Evolutionary conservation across 2,329 filamentous ascomycete species (phyloP), one percentile per base, ranked within the genome.

Genomic region (Exophiala sp.): DNA sequence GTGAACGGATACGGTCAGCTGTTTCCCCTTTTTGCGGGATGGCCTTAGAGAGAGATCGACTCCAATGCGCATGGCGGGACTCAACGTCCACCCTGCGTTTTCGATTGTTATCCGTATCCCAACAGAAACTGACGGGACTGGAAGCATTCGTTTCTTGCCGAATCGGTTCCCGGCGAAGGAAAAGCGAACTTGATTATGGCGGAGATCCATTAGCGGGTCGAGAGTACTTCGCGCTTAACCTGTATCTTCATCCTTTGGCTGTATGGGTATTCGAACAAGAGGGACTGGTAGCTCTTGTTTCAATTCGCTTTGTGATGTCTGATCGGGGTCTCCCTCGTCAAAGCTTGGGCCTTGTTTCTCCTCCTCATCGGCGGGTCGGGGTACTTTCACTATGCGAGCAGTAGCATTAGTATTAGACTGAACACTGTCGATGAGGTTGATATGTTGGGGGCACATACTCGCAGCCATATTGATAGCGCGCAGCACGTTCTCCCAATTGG

Each of bases 401-500:
- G 13, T 43, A 7, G 18, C 16, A 21, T 38, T 30, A 41, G 42
- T 42, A 41, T 45, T 13, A 8, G 27, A 29, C 8, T 29, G n/a
- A n/a, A n/a, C n/a, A n/a, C n/a, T n/a, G n/a, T 29, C 13, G 27
- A 29, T 13, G 27, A 29, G 27, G n/a, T n/a, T 30, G 27, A 30
- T 7, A 30, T 30, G 29, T 37, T 37, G 2, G 18, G 19, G 13
- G 14, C 38, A 68, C 76, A 68, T 72, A 82, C 79, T 73, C 46
- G 78, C 81, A 47, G 81, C 80, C 74, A 84, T 81, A 54, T 75
- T 74, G 52, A 84, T 82, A 38, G 80, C 80, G 44, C 78, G 70
- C 42, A 84, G 65, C 22, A 84, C 80, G 59, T 80, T 82, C 46
- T 81, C 77, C 81, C 81, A 84, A 62, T 83, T 84, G 32, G 78